Evolutionary conservation across 2,329 filamentous ascomycete genomes (phyloP), one percentile per base, ranked within the genome.

Genomic region (Phialophora tarda): DNA sequence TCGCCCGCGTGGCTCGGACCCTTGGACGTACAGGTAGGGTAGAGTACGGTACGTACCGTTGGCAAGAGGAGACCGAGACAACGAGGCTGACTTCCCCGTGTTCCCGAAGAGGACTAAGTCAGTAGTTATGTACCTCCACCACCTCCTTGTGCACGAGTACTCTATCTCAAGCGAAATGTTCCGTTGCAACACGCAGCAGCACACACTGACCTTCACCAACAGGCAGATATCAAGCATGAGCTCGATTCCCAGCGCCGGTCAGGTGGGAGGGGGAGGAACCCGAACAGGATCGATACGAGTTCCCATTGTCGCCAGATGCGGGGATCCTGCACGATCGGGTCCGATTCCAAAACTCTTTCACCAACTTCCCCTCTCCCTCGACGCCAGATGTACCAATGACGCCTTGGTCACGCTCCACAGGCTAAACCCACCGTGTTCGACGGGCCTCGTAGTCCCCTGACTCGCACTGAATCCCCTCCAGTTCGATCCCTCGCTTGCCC

Each of bases 341-440:
- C 38, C 38, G 38, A 17, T 17, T 21, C 6, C 38, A 17, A 44
- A 44, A 44, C 17, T 44, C 38, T 44, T 41, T 34, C 32, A 17
- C 34, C 34, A 41, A 44, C 38, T 44, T 44, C 38, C 38, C 38
- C 38, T 44, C 38, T 44, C 38, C 17, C 17, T 44, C 2, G 38
- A 17, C 17, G 38, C 5, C 7, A n/a, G 5, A 44, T 44, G 38
- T 44, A 44, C 38, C 38, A 44, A 44, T 44, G 38, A 44, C 7
- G 38, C 4, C 38, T 14, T 41, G 14, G 12, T 17, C 38, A 17
- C 34, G 34, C 34, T 38, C 34, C 38, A 41, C 38, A 41, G 14
- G 38, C 38, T 5, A 17, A 41, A 17, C 12, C 38, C 38, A n/a
- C 38, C 14, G 14, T 41, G 38, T 41, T 17, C 80, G 59, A 30